Evolutionary conservation across 2,329 filamentous ascomycete genomes (phyloP), one percentile per base, ranked within the genome.

Genomic region (Nakataea oryzae): DNA sequence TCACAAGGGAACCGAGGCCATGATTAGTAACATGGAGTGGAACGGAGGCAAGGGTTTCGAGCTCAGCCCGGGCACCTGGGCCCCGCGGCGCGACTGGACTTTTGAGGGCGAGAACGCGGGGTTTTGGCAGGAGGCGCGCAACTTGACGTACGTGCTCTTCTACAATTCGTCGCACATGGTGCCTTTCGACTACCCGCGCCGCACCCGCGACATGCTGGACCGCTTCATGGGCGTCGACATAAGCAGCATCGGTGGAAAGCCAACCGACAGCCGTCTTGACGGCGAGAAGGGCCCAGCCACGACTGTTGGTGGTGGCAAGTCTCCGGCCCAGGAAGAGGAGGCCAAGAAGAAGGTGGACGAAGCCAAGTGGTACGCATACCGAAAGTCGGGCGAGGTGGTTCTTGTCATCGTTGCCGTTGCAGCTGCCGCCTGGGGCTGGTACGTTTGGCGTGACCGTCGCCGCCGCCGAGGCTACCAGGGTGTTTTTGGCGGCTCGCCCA

Each of bases 81-180:
- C 95, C 4, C 93, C 93, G n/a, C 89, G 91, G 24, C 88, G 88
- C 54, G 88, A 96, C 69, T 99, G 95, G 96, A 90, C 86, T 1
- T 97, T 97, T 67, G 95, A 97, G 74, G 90, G 88, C 64, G 85
- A 96, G 68, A 78, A 85, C 1, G 93, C 93, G 3, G 95, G 95
- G 28, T 91, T 96, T 71, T 99, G 93, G 81, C 96, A 99, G 74
- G 86, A 92, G 72, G 93, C 95, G 1, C 87, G 96, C 66, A 99
- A 99, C 75, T 77, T 99, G 64, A 97, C 95, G 0, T 99, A 99
- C 71, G 87, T 99, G 34, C 81, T 96, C 54, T 96, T 97, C 76
- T 91, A 96, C 79, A 96, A 99, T 74, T 87, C 91, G 21, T 96
- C 90, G 59, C 95, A 99, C 75, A 99, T 99, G 95, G 95, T 99